These are phyloP conservation scores for Yarrowia divulgata DNA, from an alignment of 805 yeast genomes.

Conservation along the genomic window DNA sequence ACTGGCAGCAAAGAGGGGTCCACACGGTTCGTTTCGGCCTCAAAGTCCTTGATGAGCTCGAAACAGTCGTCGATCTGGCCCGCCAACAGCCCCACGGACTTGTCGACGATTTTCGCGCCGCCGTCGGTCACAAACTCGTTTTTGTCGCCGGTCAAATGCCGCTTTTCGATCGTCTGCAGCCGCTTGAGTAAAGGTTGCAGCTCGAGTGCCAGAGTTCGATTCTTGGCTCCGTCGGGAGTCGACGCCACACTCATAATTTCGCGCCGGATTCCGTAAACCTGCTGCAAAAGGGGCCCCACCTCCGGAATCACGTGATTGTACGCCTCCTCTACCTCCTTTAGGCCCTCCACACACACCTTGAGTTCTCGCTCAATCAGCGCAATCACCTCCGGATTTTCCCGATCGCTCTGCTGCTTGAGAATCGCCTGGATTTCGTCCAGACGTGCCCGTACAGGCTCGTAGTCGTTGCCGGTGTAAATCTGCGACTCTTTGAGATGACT, in stretches of 20 bases:
- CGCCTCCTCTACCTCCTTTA: constrained; percentile 62
- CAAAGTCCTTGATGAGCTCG: constrained; percentile 72
- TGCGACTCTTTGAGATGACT: constrained; percentile 82
- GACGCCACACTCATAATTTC: constrained; percentile 62
- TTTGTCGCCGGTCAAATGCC: constrained; percentile 62
- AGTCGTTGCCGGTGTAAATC: constrained; percentile 84
- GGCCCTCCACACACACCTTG: constrained; percentile 65
- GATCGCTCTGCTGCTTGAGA: constrained; percentile 55
- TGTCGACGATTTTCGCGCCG: constrained; percentile 43
- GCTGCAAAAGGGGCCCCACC: constrained; percentile 61
- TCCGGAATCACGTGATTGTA: constrained; percentile 61
- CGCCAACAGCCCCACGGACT: constrained; percentile 15
- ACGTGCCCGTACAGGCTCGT: constrained; percentile 76
- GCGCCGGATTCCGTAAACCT: constrained; percentile 69
- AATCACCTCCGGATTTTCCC: constrained; percentile 63
- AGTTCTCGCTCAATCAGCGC: constrained; percentile 70
- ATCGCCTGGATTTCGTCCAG: constrained; percentile 72
- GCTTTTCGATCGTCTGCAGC: constrained; percentile 55
- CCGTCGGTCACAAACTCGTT: constrained; percentile 50
- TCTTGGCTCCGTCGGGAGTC: constrained; percentile 48
- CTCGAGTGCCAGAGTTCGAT: constrained; percentile 42
- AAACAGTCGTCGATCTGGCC: constrained; percentile 74
- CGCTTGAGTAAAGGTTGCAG: constrained; percentile 52
- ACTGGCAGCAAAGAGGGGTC: constrained; percentile 62
- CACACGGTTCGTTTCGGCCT: constrained; percentile 55